Base-by-base conservation (phyloP, 2,329 filamentous ascomycete genomes). In the Fusarium sp. region DNA sequence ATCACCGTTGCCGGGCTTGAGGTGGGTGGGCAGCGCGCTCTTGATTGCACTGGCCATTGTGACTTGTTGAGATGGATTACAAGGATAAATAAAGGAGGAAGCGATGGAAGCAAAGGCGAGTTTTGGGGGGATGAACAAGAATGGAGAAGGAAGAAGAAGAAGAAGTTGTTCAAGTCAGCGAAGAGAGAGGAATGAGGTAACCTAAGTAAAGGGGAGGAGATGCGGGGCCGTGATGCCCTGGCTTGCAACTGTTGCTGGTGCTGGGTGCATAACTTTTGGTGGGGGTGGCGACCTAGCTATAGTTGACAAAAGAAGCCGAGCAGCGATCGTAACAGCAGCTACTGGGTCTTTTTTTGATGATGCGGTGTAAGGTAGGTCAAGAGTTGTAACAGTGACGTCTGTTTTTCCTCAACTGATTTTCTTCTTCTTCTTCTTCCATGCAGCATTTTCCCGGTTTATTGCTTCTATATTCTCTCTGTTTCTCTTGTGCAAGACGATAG, bases 21-120 rank as follows among this genome's bases (percentile, higher is more conserved):
- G 84, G 83, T 96, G 94, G 38, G 90, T 83, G 65, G 93, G 92
- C 70, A 97, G 81, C 65, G 91, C 90, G 79, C 86, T 88, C 82
- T 86, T 92, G 70, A 88, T 80, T 69, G 82, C 81, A 72, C 86
- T 83, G 65, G 90, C 88, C 90, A 94, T 94, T 71, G 72, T 79
- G 72, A 67, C 56, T 46, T 23, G 64, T 62, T 52, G 38, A 45
- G 41, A 37, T 44, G 31, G 47, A 46, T 57, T 49, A 47, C 53
- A 45, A 43, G 46, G n/a, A 47, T 35, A 42, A 50, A 50, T 36
- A 33, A 27, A 15, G 49, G 49, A 41, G 44, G 35, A 53, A 32
- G 31, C 36, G 32, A 37, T 65, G 29, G 38, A 27, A 56, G 37
- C 17, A 44, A 44, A 52, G 21, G 13, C 13, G 27, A 35, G 14